Evolutionary conservation across 352 stramenopile species (phyloP), one percentile per base, ranked within the genome.

Genomic region (Pythium brassicae): DNA sequence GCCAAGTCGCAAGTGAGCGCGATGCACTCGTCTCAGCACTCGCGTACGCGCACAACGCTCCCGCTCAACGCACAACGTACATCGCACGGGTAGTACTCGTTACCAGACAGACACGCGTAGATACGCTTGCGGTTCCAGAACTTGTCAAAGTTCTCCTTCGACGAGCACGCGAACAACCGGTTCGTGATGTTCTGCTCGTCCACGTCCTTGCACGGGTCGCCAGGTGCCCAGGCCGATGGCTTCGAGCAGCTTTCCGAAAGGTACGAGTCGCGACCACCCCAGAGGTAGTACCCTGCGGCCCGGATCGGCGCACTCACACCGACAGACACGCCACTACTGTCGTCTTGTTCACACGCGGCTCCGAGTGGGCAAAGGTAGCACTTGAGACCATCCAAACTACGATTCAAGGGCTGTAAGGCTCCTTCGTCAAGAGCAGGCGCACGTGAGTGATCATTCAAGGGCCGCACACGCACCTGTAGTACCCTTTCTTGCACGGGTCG

Each of bases 311-410:
- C 61, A 25, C 66, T 67, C 9, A 84, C 74, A 8, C 81, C 81
- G 15, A 68, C 58, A 0, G 66, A 44, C 11, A 55, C 55, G 0
- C 72, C 77, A 11, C 46, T 69, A 4, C 47, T 37, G 44, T 81
- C 74, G 9, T 55, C 59, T 46, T 68, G 46, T 19, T 86, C 74
- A 8, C 81, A 91, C 17, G 50, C 66, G 0, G 71, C 78, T 1
- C 81, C 81, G 6, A 71, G 34, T 9, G 81, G 81, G 62, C 81
- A 91, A 15, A 73, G 44, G 54, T 88, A 83, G 27, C 81, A 91
- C 23, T 63, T 76, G 22, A 72, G 54, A 15, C 81, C 81, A 25
- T 91, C 78, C 54, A 91, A 53, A 65, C 81, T 90, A 64, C 10
- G 17, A 15, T 3, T 10, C 20, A 26, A 9, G 22, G 34, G 25